Percentiles rank a stretch among this genome's conserved stretches.
Evolutionary conservation across 1,139 yeast genomes (phyloP).

Genomic region (Suhomyces wounanorum): DNA sequence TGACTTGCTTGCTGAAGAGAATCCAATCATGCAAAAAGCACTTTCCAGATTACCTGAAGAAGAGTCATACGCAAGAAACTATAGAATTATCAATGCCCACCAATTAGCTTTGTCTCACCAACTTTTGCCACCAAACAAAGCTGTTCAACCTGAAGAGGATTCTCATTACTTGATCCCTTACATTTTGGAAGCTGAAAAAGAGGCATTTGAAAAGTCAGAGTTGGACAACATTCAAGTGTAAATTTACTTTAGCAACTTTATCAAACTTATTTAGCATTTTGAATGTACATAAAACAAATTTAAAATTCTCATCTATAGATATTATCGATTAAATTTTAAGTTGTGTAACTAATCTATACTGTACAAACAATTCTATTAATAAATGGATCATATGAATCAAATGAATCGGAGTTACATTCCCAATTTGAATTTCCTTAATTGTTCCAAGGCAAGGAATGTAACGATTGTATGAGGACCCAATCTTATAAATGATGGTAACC

Average conservation of each 20-base stretch:
- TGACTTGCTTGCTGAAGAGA: conserved; percentile 87
- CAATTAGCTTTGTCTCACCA: conserved; percentile 86
- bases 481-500: conserved; percentile 86
- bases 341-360: not conserved
- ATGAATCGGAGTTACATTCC: conserved; percentile 43
- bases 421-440: conserved; percentile 58
- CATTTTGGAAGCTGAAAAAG: conserved; percentile 92
- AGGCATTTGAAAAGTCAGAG: conserved; percentile 82
- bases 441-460: conserved; percentile 80
- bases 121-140: conserved; percentile 78
- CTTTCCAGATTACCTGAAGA: conserved; percentile 81
- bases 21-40: conserved; percentile 84
- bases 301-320: not conserved
- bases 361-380: conserved; percentile 6
- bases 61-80: conserved; percentile 87
- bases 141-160: conserved; percentile 81
- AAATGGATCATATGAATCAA: too few relatives aligned
- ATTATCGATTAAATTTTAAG: not conserved
- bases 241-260: not conserved
- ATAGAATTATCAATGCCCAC: conserved; percentile 88
- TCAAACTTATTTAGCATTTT: not conserved
- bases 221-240: conserved; percentile 71
- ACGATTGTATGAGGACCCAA: conserved; percentile 89
- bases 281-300: not conserved
- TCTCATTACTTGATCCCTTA: conserved; percentile 83